Conservation (phyloP, 2,329 filamentous ascomycete genomes). For the Fusarium staphyleae region DNA sequence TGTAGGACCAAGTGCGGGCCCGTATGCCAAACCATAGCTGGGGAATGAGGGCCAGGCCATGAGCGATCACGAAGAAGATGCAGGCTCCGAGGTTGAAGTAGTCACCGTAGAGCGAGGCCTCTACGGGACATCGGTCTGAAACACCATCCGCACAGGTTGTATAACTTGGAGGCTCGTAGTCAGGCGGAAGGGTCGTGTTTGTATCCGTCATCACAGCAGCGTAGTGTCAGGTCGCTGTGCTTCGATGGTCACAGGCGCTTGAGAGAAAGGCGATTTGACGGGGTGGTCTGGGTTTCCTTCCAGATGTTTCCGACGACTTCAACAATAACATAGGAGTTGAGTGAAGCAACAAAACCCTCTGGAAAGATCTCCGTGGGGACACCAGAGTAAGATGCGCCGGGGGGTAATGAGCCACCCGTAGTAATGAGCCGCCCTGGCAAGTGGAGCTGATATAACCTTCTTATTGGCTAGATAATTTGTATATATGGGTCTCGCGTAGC, state of each 20-base stretch:
- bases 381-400: no score
- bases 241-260: background rate
- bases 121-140: constrained; percentile 31
- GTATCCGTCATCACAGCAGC: background rate
- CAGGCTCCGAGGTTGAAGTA: constrained; percentile 38
- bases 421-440: no score
- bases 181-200: constrained; percentile 3
- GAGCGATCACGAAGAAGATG: constrained; percentile 47
- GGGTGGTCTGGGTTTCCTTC: no score
- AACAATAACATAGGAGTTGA: no score
- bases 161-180: constrained; percentile 22
- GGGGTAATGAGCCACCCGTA: no score
- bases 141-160: constrained; percentile 20
- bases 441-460: no score
- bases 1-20: constrained; percentile 50
- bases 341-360: no score
- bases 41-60: constrained; percentile 44
- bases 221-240: background rate
- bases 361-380: no score
- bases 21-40: constrained; percentile 45
- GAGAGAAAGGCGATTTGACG: background rate
- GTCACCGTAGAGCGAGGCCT: constrained; percentile 35
- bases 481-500: no score
- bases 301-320: no score
- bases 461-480: no score